Evolutionary conservation across 345 rosid species (phyloP), one percentile per base, ranked within the genome.

Genomic region (Fremontodendron californicum): DNA sequence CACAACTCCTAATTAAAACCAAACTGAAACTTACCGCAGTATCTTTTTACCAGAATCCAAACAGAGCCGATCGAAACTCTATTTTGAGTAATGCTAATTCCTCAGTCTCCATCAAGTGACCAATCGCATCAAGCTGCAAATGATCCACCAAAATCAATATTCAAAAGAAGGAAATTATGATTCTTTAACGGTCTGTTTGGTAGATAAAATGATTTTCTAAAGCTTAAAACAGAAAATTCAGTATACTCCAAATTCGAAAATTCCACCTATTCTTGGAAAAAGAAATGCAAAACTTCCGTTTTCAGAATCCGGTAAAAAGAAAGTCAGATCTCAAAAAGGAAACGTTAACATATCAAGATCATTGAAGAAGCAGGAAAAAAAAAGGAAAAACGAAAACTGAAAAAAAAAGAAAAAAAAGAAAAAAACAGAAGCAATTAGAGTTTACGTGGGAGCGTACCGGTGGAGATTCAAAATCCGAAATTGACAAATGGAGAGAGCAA

Each of bases 381-480:
- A 33, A 62, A 73, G 77, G 46, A 79, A 6, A 77, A 73, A 29
- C 60, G 4, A 31, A 31, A 48, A 10, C 4, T 0, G 7, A n/a
- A n/a, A n/a, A n/a, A n/a, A n/a, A 5, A 42, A n/a, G n/a, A 67
- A 29, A 29, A 61, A 29, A 9, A 9, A n/a, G n/a, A 0, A 33
- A 11, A 55, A 74, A 42, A 42, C 9, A 48, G 5, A 80, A 78
- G 42, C 49, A 73, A 77, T 81, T 75, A 84, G 87, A 86, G 85
- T 69, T 85, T 81, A 64, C 69, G 78, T 57, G 71, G 75, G 49
- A 77, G 82, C 86, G 74, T 79, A 88, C 87, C 86, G 76, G 78
- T 82, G 25, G 73, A 33, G 62, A 71, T 49, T 71, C 60, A 71
- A 31, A 19, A 51, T 33, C 60, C 15, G 78, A 78, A 82, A 84